A percentile compares a stretch with the other conserved stretches of the same genome.
Conservation (phyloP, 768 basidiomycete genomes). For the Phanerochaete sordida region DNA sequence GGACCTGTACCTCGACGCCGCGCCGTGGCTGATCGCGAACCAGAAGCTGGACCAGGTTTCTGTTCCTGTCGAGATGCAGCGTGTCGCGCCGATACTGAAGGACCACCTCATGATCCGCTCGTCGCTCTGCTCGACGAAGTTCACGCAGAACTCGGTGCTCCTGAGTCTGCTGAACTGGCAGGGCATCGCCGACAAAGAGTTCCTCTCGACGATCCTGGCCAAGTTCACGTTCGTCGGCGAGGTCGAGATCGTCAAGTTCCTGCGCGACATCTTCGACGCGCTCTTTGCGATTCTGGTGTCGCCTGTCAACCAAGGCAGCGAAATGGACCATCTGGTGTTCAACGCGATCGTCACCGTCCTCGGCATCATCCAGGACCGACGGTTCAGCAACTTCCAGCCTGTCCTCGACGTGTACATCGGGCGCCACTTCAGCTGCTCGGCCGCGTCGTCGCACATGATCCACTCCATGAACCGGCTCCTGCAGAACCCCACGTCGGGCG, state of each 20-base stretch:
- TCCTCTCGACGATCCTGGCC: slow-evolving; percentile 67
- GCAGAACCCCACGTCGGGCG: slow-evolving; percentile 63
- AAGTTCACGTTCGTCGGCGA: slow-evolving; percentile 93
- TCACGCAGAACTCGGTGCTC: slow-evolving; percentile 87
- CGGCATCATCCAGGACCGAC: slow-evolving; percentile 87
- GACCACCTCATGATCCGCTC: slow-evolving; percentile 83
- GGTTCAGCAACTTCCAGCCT: slow-evolving; percentile 93
- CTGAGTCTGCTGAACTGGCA: slow-evolving; percentile 83
- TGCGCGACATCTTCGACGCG: slow-evolving; percentile 87
- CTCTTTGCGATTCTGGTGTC: slow-evolving; percentile 88
- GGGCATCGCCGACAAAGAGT: slow-evolving; percentile 55
- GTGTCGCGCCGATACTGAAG: slow-evolving; percentile 62
- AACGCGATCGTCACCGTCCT: slow-evolving; percentile 89
- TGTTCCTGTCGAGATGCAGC: slow-evolving; percentile 58
- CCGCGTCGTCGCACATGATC: slow-evolving; percentile 82
- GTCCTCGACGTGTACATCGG: slow-evolving; percentile 94
- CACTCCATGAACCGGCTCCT: slow-evolving; percentile 85
- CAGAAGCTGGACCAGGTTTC: slow-evolving; percentile 58
- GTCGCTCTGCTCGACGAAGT: slow-evolving; percentile 88
- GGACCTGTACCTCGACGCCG: slow-evolving; percentile 68
- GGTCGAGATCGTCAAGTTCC: slow-evolving; percentile 91
- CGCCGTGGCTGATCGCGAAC: slow-evolving; percentile 54
- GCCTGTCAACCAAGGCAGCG: slow-evolving; percentile 63
- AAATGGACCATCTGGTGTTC: slow-evolving; percentile 86
- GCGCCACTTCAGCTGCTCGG: slow-evolving; percentile 77